Evolutionary conservation across 2,329 filamentous ascomycete species (phyloP), one percentile per base, ranked within the genome.

Genomic region (Xylariaceae sp.): DNA sequence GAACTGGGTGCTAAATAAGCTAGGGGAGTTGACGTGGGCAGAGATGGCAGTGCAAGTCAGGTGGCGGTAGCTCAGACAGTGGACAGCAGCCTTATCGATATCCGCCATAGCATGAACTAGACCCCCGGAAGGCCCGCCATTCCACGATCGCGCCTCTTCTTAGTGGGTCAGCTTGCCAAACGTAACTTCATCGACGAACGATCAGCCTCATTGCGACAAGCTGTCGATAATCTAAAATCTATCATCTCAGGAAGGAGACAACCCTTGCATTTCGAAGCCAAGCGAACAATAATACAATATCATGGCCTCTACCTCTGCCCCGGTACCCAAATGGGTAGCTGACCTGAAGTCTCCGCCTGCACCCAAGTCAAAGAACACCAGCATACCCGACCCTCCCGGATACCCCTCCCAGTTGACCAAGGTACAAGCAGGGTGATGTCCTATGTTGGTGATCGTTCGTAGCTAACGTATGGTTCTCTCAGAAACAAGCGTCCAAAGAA

Each of bases 351-450:
- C 79, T 34, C 78, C 87, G 24, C 81, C 88, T 18, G 63, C 78
- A 18, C 61, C 79, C 38, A 86, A 80, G 62, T 65, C 81, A 38
- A 89, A 88, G 66, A 74, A 77, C 38, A 61, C 71, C 54, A 77
- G 75, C 61, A 81, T 96, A 52, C 75, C 85, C 44, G 90, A 98
- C 64, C 93, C 93, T 37, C 87, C 88, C 40, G 91, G 93, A 60
- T 97, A 83, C 71, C 81, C 81, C 22, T 67, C 64, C 61, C 79
- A 66, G 57, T 61, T 71, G 54, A 77, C 76, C 60, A 83, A 85
- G 74, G 81, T 79, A 66, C 13, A n/a, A 11, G 11, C 22, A 26
- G 6, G 11, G 6, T 26, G 22, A 26, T 11, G 22, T n/a, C n/a
- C n/a, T n/a, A 26, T 4, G 13, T 7, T 32, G 13, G 13, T 32